phyloP scores from a whole-genome alignment of 768 basidiomycete genomes.

The Agrocybe pediades region DNA sequence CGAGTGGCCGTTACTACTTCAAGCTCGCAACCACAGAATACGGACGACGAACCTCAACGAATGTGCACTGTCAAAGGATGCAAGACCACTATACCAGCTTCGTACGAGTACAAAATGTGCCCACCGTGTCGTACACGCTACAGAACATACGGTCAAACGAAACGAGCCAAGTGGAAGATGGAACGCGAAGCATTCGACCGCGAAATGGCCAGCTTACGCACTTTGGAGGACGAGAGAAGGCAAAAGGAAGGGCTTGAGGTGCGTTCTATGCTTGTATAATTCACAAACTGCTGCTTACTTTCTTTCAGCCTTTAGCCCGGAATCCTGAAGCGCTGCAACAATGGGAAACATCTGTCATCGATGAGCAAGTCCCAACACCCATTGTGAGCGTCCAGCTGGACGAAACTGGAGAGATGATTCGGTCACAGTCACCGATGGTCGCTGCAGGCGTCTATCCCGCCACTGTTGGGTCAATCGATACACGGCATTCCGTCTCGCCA shows the following conservation, averaged over 20 bases:
- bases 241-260: constrained; percentile 38
- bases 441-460: constrained; percentile 6
- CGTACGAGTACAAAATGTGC: constrained; percentile 46
- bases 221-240: constrained; percentile 39
- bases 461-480: constrained; percentile 6
- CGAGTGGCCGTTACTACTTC: background rate
- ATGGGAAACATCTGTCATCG: constrained; percentile 37
- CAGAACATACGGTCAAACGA: constrained; percentile 53
- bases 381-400: background rate
- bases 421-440: constrained; percentile 1
- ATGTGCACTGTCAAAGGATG: constrained; percentile 60
- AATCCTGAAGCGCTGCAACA: constrained; percentile 32
- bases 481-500: constrained; percentile 10
- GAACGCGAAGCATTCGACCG: constrained; percentile 44
- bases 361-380: constrained; percentile 30
- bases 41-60: constrained; percentile 22
- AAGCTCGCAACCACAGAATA: background rate
- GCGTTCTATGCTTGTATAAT: constrained; percentile 14
- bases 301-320: constrained; percentile 34
- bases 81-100: constrained; percentile 41
- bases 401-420: background rate
- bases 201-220: constrained; percentile 37
- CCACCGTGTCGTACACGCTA: constrained; percentile 49
- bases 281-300: background rate
- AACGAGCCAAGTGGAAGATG: constrained; percentile 54